These are phyloP conservation scores for Rhizopus sp. DNA, from an alignment of 371 early-diverging fungal species.

Conservation along the genomic window DNA sequence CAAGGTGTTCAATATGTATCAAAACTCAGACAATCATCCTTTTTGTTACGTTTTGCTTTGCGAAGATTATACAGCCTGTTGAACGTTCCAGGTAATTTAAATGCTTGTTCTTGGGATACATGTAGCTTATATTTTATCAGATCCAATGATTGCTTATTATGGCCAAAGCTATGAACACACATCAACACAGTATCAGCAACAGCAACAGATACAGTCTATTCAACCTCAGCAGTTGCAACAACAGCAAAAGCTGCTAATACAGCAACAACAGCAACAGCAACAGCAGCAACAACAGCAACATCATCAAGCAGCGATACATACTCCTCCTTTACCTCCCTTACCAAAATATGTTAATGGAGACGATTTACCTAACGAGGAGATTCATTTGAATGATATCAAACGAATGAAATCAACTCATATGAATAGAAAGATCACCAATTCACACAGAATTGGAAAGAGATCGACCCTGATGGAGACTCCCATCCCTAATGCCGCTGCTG, in stretches of 20 bases:
- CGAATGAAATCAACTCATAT: slow-evolving; percentile 63
- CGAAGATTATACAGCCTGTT: slow-evolving; percentile 78
- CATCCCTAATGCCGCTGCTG: slow-evolving; percentile 35
- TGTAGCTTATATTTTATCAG: slow-evolving; percentile 4
- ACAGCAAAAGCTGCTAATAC: not conserved
- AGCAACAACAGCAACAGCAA: too few species aligned
- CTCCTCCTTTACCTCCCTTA: slow-evolving; percentile 6
- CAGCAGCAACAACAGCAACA: slow-evolving; percentile 3
- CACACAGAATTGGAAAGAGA: slow-evolving; percentile 57
- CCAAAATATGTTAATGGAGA: slow-evolving; percentile 14
- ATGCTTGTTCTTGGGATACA: not conserved
- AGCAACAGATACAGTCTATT: not conserved
- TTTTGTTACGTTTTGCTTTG: slow-evolving; percentile 81
- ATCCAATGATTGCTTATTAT: slow-evolving; percentile 24
- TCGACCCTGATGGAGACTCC: slow-evolving; percentile 63
- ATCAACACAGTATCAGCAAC: slow-evolving; percentile 4
- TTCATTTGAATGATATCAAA: slow-evolving; percentile 60
- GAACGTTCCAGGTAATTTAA: slow-evolving; percentile 58
- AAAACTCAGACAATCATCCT: slow-evolving; percentile 90
- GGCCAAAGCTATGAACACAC: slow-evolving; percentile 11
- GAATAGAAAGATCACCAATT: slow-evolving; percentile 58
- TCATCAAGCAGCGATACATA: not conserved
- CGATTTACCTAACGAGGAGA: slow-evolving; percentile 43
- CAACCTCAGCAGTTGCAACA: slow-evolving; percentile 5
- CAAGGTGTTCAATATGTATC: slow-evolving; percentile 76